Conservation (phyloP, 2,329 filamentous ascomycete species). For the Aspergillus sp. region DNA sequence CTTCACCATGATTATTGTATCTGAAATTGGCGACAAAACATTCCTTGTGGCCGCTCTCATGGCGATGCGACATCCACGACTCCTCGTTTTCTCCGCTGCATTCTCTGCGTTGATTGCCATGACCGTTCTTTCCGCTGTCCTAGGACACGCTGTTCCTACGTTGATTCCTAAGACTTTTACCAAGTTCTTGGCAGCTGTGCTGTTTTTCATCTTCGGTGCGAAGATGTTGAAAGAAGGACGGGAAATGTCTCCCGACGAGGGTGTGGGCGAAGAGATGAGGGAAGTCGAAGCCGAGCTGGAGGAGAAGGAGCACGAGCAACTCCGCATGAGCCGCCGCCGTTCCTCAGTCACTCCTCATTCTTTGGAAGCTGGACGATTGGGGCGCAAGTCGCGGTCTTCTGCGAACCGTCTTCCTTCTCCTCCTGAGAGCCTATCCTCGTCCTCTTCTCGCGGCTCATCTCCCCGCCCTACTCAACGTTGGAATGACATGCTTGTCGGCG, state of each 20-base stretch:
- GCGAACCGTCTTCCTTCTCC: slow-evolving; percentile 79
- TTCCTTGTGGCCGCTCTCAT: slow-evolving; percentile 96
- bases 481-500: slow-evolving; percentile 60
- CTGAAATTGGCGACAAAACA: slow-evolving; percentile 97
- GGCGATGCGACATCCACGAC: slow-evolving; percentile 96
- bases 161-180: slow-evolving; percentile 90
- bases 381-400: slow-evolving; percentile 69
- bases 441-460: slow-evolving; percentile 66
- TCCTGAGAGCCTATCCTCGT: slow-evolving; percentile 78
- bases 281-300: slow-evolving; percentile 94
- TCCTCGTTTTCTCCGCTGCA: slow-evolving; percentile 94
- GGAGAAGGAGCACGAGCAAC: slow-evolving; percentile 82
- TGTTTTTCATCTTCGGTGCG: slow-evolving; percentile 89
- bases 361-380: slow-evolving; percentile 76
- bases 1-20: slow-evolving; percentile 95
- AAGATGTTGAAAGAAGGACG: slow-evolving; percentile 85
- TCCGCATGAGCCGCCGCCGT: slow-evolving; percentile 67
- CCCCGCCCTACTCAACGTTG: slow-evolving; percentile 52
- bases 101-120: slow-evolving; percentile 89
- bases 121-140: slow-evolving; percentile 90
- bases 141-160: slow-evolving; percentile 89
- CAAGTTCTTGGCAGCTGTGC: slow-evolving; percentile 77
- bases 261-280: slow-evolving; percentile 95
- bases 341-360: slow-evolving; percentile 75
- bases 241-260: slow-evolving; percentile 85